Base-by-base conservation (phyloP, 169 alveolate species). In the Plasmodium malariae region DNA sequence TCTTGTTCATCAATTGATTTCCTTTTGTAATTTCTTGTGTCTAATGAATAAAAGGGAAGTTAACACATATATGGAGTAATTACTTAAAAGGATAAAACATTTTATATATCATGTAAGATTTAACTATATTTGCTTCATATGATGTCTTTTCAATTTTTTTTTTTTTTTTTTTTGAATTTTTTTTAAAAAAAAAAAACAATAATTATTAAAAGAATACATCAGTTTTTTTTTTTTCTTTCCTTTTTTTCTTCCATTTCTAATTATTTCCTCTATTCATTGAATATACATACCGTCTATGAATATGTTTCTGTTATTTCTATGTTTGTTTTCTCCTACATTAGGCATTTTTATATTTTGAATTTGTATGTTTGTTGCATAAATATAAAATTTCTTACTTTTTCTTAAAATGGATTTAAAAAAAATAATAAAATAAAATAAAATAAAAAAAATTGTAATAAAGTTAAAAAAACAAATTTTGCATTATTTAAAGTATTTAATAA, bases 1-100 rank as follows among this genome's bases (percentile, higher is more conserved):
- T 78, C 89, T 37, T 63, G 89, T 40, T 78, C 89, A 57, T 78
- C 89, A 65, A 78, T 78, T 51, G 89, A 78, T 78, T 78, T 78
- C 32, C 89, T 78, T 65, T 78, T 78, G 54, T 28, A 78, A 78
- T 65, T 78, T 78, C 78, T 62, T 40, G 89, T 28, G 68, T 78
- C 89, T 78, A 70, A n/a, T 17, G 37, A 48, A 48, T 34, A 55
- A 34, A 37, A 69, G 21, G 26, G 40, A 43, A 21, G 36, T 7
- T 12, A 55, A 45, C 11, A 55, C 7, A 21, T 9, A 69, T 12
- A 37, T 14, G 54, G 34, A 11, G 45, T 6, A 36, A 37, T 36
- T 26, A 48, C 28, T 59, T 70, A 34, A n/a, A 36, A n/a, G 43
- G 26, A n/a, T 17, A 19, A 19, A 48, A 48, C 12, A 19, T 48